Base-by-base conservation (phyloP, 306 rosid genomes). In the Cucumis melo region DNA sequence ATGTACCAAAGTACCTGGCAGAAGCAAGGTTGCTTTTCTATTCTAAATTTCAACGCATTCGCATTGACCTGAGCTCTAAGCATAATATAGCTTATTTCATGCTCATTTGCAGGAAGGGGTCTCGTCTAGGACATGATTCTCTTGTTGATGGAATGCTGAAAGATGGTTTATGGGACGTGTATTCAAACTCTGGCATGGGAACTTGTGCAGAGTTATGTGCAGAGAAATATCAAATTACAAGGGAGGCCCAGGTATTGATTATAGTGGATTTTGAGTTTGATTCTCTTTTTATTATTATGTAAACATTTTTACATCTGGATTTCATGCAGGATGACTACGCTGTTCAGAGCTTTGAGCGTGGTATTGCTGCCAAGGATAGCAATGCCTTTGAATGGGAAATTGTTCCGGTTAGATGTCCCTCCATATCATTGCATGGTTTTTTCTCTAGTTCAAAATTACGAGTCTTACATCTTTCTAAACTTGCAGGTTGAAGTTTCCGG, bases 141-240 rank as follows among this genome's bases (percentile, higher is more conserved):
- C 91, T 95, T 72, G 97, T 95, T 73, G 99, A 95, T 83, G 99
- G 98, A 73, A 85, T 95, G 98, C 73, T 95, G 88, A 95, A 90
- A 78, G 99, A 95, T 85, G 99, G 99, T 79, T 63, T 95, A 80
- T 90, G 96, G 98, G 99, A 95, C 84, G 99, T 89, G 76, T 95
- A 90, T 79, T 85, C 85, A 41, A 95, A 95, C 79, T 82, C 60
- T 73, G 98, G 96, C 74, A 95, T 95, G 99, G 99, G 99, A 77
- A 85, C 82, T 12, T 95, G 99, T 58, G 99, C 99, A 68, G 99
- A 95, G 79, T 75, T 90, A 41, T 95, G 99, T 84, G 99, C 97
- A 50, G 99, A 95, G 21, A 89, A 89, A 77, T 90, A 95, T 86
- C 53, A 85, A 80, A 76, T 95, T 77, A 82, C 96, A 46, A 92